Percentiles rank a stretch among this genome's conserved stretches.
Evolutionary conservation across 1,284 basidiomycete species (phyloP).

Genomic region (Microbotryum intermedium): DNA sequence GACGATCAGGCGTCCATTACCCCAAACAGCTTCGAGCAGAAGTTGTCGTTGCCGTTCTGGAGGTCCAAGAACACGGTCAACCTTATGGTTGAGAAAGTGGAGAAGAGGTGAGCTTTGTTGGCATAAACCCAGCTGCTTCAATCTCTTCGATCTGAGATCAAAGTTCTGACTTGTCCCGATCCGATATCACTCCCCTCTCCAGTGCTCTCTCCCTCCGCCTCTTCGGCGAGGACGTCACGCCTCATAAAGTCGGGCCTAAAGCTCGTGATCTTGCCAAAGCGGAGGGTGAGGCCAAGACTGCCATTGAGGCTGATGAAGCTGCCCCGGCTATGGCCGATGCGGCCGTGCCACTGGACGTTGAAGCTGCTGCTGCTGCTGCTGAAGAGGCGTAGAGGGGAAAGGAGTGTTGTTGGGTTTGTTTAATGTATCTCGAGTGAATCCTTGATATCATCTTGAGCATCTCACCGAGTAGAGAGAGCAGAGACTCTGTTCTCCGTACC

Average conservation of each 20-base stretch:
- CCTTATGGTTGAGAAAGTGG: slow-evolving; percentile 88
- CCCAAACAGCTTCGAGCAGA: slow-evolving; percentile 54
- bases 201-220: slow-evolving; percentile 68
- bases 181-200: background rate
- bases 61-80: slow-evolving; percentile 74
- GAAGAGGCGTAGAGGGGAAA: too few species aligned
- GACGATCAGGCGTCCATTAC: background rate
- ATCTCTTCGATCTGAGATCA: background rate
- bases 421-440: too few species aligned
- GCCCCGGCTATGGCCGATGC: too few species aligned
- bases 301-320: background rate
- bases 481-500: too few species aligned
- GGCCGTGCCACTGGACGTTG: too few species aligned
- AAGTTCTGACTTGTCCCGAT: background rate
- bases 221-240: slow-evolving; percentile 65
- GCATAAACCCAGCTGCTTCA: background rate
- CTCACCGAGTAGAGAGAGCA: too few species aligned
- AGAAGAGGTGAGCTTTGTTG: slow-evolving; percentile 66
- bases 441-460: too few species aligned
- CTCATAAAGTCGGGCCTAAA: slow-evolving; percentile 18
- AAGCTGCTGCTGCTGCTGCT: too few species aligned
- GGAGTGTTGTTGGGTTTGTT: too few species aligned
- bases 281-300: background rate
- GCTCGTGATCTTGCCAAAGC: background rate
- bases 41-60: slow-evolving; percentile 79